These are phyloP conservation scores for Pinus albicaulis DNA, from an alignment of 75 land plant species.

Conservation along the genomic window DNA sequence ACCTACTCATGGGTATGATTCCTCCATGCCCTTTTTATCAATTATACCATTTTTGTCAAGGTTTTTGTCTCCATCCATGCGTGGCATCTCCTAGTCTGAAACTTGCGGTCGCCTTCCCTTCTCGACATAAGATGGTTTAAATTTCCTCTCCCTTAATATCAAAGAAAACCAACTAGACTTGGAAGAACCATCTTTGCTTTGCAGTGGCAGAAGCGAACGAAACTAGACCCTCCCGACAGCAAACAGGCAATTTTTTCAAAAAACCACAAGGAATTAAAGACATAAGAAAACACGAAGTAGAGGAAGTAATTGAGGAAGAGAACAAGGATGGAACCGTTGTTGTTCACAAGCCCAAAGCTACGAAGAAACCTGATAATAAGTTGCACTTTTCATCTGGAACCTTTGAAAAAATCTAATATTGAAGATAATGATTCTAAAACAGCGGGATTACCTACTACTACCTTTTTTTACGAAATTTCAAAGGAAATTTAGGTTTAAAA, in stretches of 20 bases:
- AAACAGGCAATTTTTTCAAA: conserved; percentile 64
- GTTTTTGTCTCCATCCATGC: no score
- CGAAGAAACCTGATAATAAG: conserved; percentile 34
- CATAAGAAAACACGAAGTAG: conserved; percentile 62
- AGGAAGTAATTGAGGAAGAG: conserved; percentile 26
- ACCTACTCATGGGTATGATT: no score
- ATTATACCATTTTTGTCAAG: no score
- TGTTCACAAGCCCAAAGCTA: conserved; percentile 28
- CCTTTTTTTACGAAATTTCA: conserved; percentile 60
- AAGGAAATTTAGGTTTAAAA: conserved; percentile 79
- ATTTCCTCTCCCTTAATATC: no score
- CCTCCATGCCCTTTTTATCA: no score
- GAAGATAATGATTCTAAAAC: conserved; percentile 7
- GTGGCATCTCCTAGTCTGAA: no score
- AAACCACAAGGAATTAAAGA: conserved; percentile 62
- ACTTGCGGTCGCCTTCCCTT: no score
- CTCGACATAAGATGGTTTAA: no score
- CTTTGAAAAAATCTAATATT: not conserved
- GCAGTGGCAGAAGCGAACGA: not conserved
- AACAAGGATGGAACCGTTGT: conserved; percentile 18
- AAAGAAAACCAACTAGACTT: not conserved
- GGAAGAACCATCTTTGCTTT: not conserved
- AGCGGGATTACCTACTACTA: not conserved
- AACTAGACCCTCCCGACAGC: conserved; percentile 20
- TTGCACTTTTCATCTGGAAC: conserved; percentile 53